phyloP scores from a whole-genome alignment of 2,329 filamentous ascomycete genomes.

The Hirsutella minnesotensis region DNA sequence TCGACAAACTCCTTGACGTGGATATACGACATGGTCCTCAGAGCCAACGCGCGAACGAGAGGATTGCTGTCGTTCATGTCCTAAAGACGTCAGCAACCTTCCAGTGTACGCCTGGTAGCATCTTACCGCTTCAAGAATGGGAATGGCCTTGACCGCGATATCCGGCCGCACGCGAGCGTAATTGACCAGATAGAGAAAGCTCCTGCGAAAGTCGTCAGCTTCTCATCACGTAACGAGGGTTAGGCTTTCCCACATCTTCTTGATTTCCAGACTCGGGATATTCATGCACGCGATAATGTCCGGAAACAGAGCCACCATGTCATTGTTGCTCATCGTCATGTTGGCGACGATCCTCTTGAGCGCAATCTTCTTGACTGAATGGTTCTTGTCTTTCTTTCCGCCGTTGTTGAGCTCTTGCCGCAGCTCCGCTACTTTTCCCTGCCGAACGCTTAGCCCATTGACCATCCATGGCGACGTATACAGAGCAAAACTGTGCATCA shows the following conservation, averaged over 20 bases:
- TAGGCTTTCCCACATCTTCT: constrained; percentile 72
- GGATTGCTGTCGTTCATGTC: constrained; percentile 93
- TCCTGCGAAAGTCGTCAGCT: constrained; percentile 46
- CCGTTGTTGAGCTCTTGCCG: constrained; percentile 87
- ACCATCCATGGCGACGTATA: constrained; percentile 34
- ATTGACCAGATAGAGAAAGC: constrained; percentile 94
- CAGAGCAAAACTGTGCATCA: constrained; percentile 37
- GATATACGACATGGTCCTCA: constrained; percentile 94
- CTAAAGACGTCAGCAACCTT: constrained; percentile 28
- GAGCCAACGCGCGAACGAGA: constrained; percentile 77
- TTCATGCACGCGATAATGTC: constrained; percentile 95
- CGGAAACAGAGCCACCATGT: constrained; percentile 95
- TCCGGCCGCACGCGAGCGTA: constrained; percentile 92
- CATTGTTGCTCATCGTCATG: constrained; percentile 99
- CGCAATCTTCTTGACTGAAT: constrained; percentile 88
- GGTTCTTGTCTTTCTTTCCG: constrained; percentile 97
- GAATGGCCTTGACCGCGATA: constrained; percentile 83
- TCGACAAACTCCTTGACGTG: constrained; percentile 95
- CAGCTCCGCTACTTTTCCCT: constrained; percentile 98
- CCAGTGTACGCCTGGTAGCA: too few relatives aligned
- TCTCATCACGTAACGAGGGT: not conserved
- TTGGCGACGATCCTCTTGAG: constrained; percentile 99
- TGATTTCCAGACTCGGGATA: constrained; percentile 89
- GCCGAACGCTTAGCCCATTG: constrained; percentile 43
- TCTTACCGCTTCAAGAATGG: constrained; percentile 67